Conservation (phyloP, 2,329 filamentous ascomycete species). For the Pseudocercospora pini-densiflorae region DNA sequence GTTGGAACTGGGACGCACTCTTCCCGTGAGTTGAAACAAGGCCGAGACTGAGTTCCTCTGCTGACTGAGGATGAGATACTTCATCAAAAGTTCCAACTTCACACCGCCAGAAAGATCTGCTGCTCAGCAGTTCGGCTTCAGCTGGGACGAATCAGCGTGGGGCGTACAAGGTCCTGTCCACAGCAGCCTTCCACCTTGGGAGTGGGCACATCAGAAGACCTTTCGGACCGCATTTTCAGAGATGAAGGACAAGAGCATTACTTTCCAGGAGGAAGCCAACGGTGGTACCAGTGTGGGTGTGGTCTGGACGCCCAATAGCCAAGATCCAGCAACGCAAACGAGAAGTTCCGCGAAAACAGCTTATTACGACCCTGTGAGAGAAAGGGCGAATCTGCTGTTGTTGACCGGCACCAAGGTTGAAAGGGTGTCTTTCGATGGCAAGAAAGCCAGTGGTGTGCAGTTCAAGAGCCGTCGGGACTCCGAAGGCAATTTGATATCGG, state of each 20-base stretch:
- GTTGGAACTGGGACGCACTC: conserved; percentile 62
- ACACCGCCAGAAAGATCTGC: too few species aligned
- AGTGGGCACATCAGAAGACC: too few species aligned
- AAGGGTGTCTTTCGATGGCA: not conserved
- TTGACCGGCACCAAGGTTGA: not conserved
- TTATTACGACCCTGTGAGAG: not conserved
- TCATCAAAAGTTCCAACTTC: not conserved
- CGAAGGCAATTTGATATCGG: conserved; percentile 13
- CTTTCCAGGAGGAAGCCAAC: not conserved
- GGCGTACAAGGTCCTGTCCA: too few species aligned
- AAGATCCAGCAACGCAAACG: not conserved
- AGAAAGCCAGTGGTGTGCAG: not conserved
- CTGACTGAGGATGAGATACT: not conserved
- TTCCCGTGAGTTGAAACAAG: conserved; percentile 42
- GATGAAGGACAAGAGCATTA: too few species aligned
- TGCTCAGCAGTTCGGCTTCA: too few species aligned
- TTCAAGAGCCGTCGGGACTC: not conserved
- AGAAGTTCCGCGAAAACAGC: not conserved
- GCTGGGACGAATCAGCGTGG: too few species aligned
- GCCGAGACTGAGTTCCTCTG: conserved; percentile 24
- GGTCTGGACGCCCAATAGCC: not conserved
- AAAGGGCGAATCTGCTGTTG: not conserved
- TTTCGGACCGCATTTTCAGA: too few species aligned
- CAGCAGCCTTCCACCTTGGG: too few species aligned
- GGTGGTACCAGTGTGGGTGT: not conserved